phyloP scores from a whole-genome alignment of 768 basidiomycete genomes.

The Lactifluus pinguis region DNA sequence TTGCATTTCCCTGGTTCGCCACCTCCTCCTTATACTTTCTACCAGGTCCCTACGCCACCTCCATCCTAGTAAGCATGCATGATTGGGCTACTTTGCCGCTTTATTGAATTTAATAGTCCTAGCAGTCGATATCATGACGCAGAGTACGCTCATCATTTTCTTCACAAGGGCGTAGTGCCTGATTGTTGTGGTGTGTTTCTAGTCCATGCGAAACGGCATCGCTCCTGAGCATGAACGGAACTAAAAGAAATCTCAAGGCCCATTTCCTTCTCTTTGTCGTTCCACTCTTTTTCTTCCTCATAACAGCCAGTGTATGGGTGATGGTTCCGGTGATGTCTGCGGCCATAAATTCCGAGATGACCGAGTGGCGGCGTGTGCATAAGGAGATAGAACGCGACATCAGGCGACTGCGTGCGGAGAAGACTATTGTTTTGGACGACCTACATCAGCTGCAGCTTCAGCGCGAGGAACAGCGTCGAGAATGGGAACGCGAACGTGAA shows the following conservation, averaged over 20 bases:
- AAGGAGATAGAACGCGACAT: neutral
- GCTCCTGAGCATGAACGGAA: neutral
- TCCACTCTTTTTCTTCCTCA: neutral
- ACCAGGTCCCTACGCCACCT: neutral
- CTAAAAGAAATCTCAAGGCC: neutral
- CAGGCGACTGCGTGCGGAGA: neutral
- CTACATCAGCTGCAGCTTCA: conserved; percentile 9
- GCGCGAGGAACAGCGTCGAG: conserved; percentile 3
- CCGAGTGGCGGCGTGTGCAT: conserved; percentile 3
- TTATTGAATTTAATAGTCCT: neutral
- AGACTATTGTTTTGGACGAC: neutral
- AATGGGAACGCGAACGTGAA: conserved; percentile 13
- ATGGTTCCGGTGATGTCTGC: neutral
- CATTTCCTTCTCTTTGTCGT: neutral
- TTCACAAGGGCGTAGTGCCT: neutral
- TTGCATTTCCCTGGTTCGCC: neutral
- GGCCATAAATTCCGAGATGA: neutral
- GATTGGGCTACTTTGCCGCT: neutral
- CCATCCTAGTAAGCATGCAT: neutral
- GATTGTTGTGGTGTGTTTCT: neutral
- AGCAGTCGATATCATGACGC: neutral
- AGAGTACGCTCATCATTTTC: neutral
- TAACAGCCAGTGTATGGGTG: neutral
- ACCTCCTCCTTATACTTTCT: neutral
- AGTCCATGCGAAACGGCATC: neutral